phyloP scores from a whole-genome alignment of 106 monocot species.

The Dioscorea dumetorum region DNA sequence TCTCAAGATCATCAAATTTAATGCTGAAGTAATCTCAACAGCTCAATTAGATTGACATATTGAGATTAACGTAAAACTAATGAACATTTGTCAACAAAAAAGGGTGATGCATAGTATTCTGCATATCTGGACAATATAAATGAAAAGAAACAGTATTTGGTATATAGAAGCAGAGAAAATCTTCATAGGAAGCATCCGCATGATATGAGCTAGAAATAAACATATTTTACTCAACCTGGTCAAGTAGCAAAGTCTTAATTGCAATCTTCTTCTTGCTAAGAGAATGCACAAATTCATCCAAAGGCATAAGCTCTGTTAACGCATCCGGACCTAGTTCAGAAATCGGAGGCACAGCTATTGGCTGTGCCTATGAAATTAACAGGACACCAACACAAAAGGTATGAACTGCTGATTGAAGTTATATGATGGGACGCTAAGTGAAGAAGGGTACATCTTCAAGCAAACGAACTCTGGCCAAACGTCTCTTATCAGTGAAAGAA shows the following conservation, averaged over 20 bases:
- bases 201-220: background rate
- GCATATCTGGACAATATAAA: background rate
- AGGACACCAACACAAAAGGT: background rate
- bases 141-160: background rate
- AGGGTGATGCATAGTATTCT: background rate
- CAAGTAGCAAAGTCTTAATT: conserved; percentile 89
- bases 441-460: conserved; percentile 65
- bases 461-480: conserved; percentile 89
- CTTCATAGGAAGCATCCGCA: background rate
- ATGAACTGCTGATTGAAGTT: background rate
- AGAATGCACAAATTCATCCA: conserved; percentile 52
- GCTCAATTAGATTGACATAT: background rate
- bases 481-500: conserved; percentile 97
- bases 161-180: background rate
- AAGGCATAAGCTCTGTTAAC: conserved; percentile 63
- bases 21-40: no score
- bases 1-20: background rate
- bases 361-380: conserved; percentile 34
- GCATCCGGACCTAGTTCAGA: conserved; percentile 97
- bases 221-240: conserved; percentile 46
- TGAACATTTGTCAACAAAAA: background rate
- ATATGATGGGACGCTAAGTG: conserved; percentile 1
- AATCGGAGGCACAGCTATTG: conserved; percentile 69
- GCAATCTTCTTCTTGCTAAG: conserved; percentile 59
- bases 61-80: background rate